Evolutionary conservation across 1,284 basidiomycete genomes (phyloP).

Genomic region (Melampsora larici-populina): DNA sequence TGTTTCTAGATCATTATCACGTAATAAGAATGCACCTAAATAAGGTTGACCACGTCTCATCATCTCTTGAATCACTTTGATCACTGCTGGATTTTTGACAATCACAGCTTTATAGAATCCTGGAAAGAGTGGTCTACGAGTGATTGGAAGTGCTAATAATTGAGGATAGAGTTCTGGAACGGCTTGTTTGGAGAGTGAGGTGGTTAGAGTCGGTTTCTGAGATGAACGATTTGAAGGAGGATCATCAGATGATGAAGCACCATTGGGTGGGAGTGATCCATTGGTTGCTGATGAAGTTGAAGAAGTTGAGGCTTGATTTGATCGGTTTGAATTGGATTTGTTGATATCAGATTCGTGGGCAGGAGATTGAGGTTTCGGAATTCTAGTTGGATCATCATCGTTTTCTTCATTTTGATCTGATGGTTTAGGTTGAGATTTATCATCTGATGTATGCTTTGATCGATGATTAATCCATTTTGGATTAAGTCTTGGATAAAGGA

Average conservation of each 20-base stretch:
- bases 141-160: constrained; percentile 91
- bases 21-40: constrained; percentile 93
- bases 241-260: constrained; percentile 26
- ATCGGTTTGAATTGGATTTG: constrained; percentile 1
- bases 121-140: constrained; percentile 90
- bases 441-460: not conserved
- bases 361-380: not conserved
- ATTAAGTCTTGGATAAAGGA: not conserved
- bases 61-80: constrained; percentile 92
- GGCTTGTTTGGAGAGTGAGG: constrained; percentile 28
- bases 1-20: constrained; percentile 87
- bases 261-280: constrained; percentile 10
- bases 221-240: constrained; percentile 16
- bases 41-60: constrained; percentile 96
- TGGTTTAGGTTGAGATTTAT: constrained; percentile 6
- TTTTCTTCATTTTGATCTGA: not conserved
- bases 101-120: constrained; percentile 98
- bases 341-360: not conserved
- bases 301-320: constrained; percentile 12
- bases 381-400: not conserved
- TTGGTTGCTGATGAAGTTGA: constrained; percentile 14
- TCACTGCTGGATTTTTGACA: constrained; percentile 81
- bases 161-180: constrained; percentile 81
- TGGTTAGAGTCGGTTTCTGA: constrained; percentile 14
- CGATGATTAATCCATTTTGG: not conserved